These are phyloP conservation scores for Ogataea pini DNA, from an alignment of 805 yeast genomes.

Conservation along the genomic window DNA sequence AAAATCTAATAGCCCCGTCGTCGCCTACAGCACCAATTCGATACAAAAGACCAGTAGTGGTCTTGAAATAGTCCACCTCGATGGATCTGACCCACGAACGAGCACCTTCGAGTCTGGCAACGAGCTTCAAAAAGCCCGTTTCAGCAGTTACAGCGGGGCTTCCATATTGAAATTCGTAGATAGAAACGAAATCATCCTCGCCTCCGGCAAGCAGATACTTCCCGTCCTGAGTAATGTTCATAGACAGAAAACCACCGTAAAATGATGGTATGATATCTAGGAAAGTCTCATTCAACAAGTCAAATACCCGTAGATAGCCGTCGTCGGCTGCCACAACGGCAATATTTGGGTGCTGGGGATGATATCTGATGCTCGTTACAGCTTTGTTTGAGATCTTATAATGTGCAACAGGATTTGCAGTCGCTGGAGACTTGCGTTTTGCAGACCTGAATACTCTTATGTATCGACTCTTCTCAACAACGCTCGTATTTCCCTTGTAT, in stretches of 20 bases:
- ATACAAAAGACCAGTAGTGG: constrained; percentile 38
- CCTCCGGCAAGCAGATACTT: constrained; percentile 53
- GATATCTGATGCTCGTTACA: constrained; percentile 47
- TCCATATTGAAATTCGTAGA: constrained; percentile 39
- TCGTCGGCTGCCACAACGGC: constrained; percentile 62
- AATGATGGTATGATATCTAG: constrained; percentile 62
- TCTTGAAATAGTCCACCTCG: constrained; percentile 42
- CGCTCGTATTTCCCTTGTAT: constrained; percentile 19
- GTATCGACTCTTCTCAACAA: constrained; percentile 35
- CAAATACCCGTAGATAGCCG: constrained; percentile 61
- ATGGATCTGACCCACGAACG: constrained; percentile 52
- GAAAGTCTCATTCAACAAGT: constrained; percentile 43
- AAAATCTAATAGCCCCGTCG: constrained; percentile 51
- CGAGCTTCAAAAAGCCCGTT: constrained; percentile 26
- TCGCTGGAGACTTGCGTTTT: not conserved
- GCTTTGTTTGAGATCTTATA: constrained; percentile 62
- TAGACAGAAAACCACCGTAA: constrained; percentile 61
- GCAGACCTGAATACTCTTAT: constrained; percentile 33
- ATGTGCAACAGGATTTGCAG: constrained; percentile 53
- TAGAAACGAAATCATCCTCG: constrained; percentile 50
- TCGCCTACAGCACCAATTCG: constrained; percentile 57
- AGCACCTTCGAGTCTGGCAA: constrained; percentile 46
- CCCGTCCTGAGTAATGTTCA: constrained; percentile 49
- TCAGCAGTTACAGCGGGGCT: constrained; percentile 8
- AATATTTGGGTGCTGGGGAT: constrained; percentile 43